phyloP scores from a whole-genome alignment of 352 stramenopile genomes.

The Porosira glacialis region DNA sequence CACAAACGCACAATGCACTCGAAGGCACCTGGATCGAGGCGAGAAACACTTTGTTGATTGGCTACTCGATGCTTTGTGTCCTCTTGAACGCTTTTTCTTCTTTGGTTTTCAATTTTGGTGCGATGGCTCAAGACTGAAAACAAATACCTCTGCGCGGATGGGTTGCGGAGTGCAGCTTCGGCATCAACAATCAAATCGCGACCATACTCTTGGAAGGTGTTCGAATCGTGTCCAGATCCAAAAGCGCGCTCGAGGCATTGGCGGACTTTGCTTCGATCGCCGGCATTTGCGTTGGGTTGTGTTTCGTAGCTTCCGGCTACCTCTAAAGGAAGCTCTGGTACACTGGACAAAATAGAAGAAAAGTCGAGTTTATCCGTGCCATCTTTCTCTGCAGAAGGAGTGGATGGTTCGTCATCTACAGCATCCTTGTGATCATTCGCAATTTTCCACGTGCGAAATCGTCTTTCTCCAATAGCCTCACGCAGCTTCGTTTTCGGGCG shows the following conservation, averaged over 20 bases:
- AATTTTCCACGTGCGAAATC: conserved; percentile 71
- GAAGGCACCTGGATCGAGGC: conserved; percentile 65
- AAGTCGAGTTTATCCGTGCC: conserved; percentile 57
- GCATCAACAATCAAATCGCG: conserved; percentile 68
- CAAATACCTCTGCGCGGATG: conserved; percentile 74
- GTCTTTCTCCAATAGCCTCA: conserved; percentile 74
- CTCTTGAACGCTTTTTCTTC: conserved; percentile 17
- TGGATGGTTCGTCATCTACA: conserved; percentile 25
- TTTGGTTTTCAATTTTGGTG: conserved; percentile 39
- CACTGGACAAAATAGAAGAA: conserved; percentile 60
- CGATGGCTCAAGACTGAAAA: conserved; percentile 65
- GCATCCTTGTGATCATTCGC: conserved; percentile 59
- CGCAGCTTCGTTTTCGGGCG: conserved; percentile 53
- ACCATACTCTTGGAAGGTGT: conserved; percentile 54
- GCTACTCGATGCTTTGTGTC: conserved; percentile 19
- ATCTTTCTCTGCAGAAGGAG: conserved; percentile 29
- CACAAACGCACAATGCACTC: conserved; percentile 71
- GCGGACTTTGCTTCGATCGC: conserved; percentile 40
- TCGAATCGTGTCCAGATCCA: conserved; percentile 22
- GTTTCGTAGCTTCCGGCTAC: conserved; percentile 12
- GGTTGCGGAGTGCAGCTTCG: conserved; percentile 70
- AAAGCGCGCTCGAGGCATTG: conserved; percentile 46
- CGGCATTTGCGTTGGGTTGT: conserved; percentile 30
- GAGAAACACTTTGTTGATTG: conserved; percentile 49
- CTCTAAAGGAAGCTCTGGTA: conserved; percentile 40